Base-by-base conservation (phyloP, 1,284 basidiomycete genomes). In the Leccinum solheimii region DNA sequence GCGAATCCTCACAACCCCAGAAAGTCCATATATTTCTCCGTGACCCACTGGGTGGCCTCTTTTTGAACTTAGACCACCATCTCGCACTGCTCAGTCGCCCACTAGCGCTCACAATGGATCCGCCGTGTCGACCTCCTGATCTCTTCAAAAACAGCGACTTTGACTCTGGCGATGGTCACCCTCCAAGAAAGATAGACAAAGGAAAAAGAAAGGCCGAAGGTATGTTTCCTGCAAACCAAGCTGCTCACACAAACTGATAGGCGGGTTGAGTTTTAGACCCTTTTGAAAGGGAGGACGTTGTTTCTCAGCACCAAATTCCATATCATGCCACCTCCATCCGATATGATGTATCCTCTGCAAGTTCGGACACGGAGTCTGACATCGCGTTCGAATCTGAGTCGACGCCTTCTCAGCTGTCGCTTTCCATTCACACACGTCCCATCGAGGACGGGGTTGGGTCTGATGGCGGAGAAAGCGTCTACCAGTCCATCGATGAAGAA, bases 191-290 rank as follows among this genome's bases (percentile, higher is more conserved):
- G 13, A 3, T 62, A 9, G 70, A 70, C 45, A 72, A 73, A 50
- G 71, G 67, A 3, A 70, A 71, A 43, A 55, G n/a, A 61, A 70
- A 58, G 36, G 70, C 65, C 0, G 43, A 66, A 27, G 70, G 72
- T 64, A 14, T n/a, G 58, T 49, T 8, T 56, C 2, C 7, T 48
- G 5, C 11, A 2, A 7, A 32, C 36, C 0, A 26, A 13, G 19
- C 1, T 5, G 3, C 16, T 30, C n/a, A 8, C 32, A 32, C 3
- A 30, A 5, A 27, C 56, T 53, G 13, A 66, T 5, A 2, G 9
- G n/a, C 2, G 3, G 11, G 52, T 34, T 11, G 3, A 21, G n/a
- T 23, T 36, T 56, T 21, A 73, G 71, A 68, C 1, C 60, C 56
- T 36, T 57, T 54, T 34, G 60, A 58, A 40, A 16, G 8, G 2